Percentiles rank a stretch among this genome's conserved stretches.
Conservation (phyloP, 148 eudicot species). For the Rhododendron williamsianum region DNA sequence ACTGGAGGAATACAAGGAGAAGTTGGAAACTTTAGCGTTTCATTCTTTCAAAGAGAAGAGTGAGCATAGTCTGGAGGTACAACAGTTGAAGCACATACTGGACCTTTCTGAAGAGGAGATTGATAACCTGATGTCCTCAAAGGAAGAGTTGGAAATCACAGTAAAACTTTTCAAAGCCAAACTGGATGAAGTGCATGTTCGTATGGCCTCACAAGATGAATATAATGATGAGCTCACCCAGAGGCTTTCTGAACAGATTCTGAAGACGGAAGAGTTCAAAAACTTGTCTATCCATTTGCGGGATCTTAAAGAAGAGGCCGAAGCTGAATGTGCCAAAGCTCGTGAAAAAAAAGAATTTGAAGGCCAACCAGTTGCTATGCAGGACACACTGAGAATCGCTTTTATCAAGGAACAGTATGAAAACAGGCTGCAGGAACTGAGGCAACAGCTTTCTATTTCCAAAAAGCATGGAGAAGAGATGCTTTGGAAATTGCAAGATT, state of each 20-base stretch:
- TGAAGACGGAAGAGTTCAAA: slow-evolving; percentile 85
- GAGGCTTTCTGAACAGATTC: slow-evolving; percentile 69
- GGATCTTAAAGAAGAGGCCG: slow-evolving; percentile 88
- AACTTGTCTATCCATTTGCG: slow-evolving; percentile 78
- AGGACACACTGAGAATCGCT: slow-evolving; percentile 80
- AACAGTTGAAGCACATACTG: slow-evolving; percentile 11
- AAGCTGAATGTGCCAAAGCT: slow-evolving; percentile 43
- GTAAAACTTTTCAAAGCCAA: slow-evolving; percentile 45
- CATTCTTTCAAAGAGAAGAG: slow-evolving; percentile 18
- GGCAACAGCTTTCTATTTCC: slow-evolving; percentile 67
- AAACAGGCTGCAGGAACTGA: slow-evolving; percentile 69
- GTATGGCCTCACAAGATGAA: slow-evolving; percentile 23
- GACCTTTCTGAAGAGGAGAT: slow-evolving; percentile 35
- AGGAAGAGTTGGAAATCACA: slow-evolving; percentile 54
- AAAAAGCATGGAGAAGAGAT: slow-evolving; percentile 89
- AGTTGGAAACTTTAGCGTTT: slow-evolving; percentile 22
- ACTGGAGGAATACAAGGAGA: slow-evolving; percentile 38
- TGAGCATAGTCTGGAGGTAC: slow-evolving; percentile 15
- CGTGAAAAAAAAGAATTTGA: slow-evolving; percentile 58
- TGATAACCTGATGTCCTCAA: slow-evolving; percentile 35
- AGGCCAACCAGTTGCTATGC: slow-evolving; percentile 41
- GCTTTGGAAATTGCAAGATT: slow-evolving; percentile 84
- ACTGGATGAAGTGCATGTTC: slow-evolving; percentile 36
- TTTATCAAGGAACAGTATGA: slow-evolving; percentile 93
- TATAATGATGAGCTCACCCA: slow-evolving; percentile 42